Conservation (phyloP, 768 basidiomycete genomes). For the Tephrocybe sp. region DNA sequence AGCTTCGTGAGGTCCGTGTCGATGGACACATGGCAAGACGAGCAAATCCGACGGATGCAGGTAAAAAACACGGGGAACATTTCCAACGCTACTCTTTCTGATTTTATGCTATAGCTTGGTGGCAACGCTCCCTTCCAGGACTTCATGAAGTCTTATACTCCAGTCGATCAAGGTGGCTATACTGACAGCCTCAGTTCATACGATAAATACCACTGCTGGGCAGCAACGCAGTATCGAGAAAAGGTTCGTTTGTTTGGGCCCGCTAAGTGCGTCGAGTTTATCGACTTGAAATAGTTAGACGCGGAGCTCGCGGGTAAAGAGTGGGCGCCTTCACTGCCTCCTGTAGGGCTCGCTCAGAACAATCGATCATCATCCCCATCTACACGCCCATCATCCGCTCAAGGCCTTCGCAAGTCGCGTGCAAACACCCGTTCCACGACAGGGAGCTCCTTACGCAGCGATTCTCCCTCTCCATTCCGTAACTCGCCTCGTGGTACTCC, state of each 20-base stretch:
- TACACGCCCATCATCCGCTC: conserved; percentile 68
- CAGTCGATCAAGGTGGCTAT: conserved; percentile 69
- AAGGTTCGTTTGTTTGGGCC: conserved; percentile 56
- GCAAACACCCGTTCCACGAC: conserved; percentile 58
- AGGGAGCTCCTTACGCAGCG: conserved; percentile 46
- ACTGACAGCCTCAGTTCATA: conserved; percentile 58
- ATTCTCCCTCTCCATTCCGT: conserved; percentile 55
- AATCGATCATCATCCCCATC: conserved; percentile 44
- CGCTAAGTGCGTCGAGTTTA: conserved; percentile 10
- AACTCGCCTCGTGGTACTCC: conserved; percentile 46
- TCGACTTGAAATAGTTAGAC: conserved; percentile 61
- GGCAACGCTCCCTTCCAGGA: conserved; percentile 83
- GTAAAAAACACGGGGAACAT: conserved; percentile 40
- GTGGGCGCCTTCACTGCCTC: conserved; percentile 79
- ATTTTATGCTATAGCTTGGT: conserved; percentile 56
- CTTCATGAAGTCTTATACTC: conserved; percentile 73
- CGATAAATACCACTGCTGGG: conserved; percentile 92
- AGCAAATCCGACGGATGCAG: conserved; percentile 90
- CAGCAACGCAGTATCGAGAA: conserved; percentile 91
- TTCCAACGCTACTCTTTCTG: neutral
- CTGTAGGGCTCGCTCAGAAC: conserved; percentile 42
- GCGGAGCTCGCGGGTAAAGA: conserved; percentile 69
- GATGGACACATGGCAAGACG: conserved; percentile 95
- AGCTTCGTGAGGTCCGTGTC: conserved; percentile 92
- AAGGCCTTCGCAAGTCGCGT: conserved; percentile 87